phyloP scores from a whole-genome alignment of 2,329 filamentous ascomycete genomes.

The Cladosporium phlei region DNA sequence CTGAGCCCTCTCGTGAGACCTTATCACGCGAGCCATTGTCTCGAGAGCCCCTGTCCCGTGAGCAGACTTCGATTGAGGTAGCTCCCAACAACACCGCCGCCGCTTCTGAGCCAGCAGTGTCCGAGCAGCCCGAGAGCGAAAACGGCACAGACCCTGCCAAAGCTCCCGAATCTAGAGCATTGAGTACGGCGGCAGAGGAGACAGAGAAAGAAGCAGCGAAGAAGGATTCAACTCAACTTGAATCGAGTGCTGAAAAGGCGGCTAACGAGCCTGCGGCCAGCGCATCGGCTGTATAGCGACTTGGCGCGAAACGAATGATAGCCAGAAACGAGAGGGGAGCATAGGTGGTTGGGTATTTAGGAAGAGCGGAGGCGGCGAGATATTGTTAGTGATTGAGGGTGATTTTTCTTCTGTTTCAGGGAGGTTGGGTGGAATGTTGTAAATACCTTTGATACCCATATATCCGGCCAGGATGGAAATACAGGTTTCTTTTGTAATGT shows the following conservation, averaged over 20 bases:
- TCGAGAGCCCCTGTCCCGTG: background rate
- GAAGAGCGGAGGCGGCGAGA: too few species aligned
- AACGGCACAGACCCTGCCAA: background rate
- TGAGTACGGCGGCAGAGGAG: background rate
- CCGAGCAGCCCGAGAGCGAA: constrained; percentile 2
- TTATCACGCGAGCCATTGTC: too few species aligned
- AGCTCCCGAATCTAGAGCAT: background rate
- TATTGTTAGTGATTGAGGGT: too few species aligned
- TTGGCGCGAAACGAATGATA: too few species aligned
- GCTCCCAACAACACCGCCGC: background rate
- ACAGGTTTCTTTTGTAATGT: too few species aligned
- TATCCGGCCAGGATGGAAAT: too few species aligned
- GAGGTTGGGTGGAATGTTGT: too few species aligned
- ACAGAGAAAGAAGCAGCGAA: background rate
- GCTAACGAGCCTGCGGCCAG: background rate
- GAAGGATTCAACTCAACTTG: constrained; percentile 9
- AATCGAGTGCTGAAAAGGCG: background rate
- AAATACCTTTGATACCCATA: too few species aligned
- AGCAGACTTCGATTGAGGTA: background rate
- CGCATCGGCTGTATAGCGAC: too few species aligned
- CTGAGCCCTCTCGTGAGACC: background rate
- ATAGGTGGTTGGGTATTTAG: too few species aligned
- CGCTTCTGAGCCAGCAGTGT: background rate
- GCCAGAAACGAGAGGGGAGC: too few species aligned
- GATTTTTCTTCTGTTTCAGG: too few species aligned